Evolutionary conservation across 768 basidiomycete species (phyloP).

Genomic region (Boletus edulis): DNA sequence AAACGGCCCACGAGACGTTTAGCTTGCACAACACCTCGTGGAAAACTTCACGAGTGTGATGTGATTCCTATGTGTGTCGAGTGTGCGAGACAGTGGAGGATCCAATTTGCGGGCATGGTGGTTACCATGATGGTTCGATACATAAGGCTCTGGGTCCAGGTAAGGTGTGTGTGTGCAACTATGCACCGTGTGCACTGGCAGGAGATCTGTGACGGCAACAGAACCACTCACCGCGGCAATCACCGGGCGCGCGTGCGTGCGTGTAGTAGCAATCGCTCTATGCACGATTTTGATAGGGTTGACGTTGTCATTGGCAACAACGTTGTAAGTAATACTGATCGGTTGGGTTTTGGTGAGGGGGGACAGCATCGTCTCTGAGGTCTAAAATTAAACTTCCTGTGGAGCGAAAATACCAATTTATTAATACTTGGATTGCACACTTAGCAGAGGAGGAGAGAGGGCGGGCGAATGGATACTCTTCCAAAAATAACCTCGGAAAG

Average conservation of each 20-base stretch:
- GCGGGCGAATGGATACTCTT: background rate
- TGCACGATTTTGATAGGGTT: background rate
- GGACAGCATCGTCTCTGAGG: background rate
- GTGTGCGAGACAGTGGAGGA: background rate
- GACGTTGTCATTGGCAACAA: conserved; percentile 13
- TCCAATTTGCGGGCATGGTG: background rate
- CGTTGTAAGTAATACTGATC: background rate
- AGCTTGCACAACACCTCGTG: background rate
- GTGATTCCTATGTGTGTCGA: background rate
- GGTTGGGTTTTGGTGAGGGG: background rate
- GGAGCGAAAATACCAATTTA: background rate
- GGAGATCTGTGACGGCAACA: background rate
- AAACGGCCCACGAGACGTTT: background rate
- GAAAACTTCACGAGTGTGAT: background rate
- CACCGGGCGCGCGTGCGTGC: conserved; percentile 1
- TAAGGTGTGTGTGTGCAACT: background rate
- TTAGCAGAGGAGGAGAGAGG: background rate
- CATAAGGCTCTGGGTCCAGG: background rate
- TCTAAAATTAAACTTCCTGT: conserved; percentile 1
- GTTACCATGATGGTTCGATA: conserved; percentile 9
- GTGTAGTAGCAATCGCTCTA: background rate
- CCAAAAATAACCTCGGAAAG: background rate
- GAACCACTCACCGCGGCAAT: conserved; percentile 7
- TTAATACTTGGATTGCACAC: background rate
- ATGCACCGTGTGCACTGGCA: background rate